Base-by-base conservation (phyloP, 345 rosid species). In the Eucalyptus guilfoylei region DNA sequence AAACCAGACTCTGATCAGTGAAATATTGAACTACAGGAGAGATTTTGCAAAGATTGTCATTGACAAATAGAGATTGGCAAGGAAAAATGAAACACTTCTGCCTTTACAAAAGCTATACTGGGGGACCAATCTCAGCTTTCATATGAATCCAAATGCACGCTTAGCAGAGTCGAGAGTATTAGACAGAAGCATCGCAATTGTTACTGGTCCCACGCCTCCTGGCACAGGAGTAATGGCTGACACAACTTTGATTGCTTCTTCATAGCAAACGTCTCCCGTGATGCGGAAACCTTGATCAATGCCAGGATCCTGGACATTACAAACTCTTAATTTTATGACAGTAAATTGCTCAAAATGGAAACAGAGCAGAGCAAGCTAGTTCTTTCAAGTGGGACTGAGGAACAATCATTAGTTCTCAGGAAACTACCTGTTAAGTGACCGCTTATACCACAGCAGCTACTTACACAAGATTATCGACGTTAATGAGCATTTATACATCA, bases 141-240 rank as follows among this genome's bases (percentile, higher is more conserved):
- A 54, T 64, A 42, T 48, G 88, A 89, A 86, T 30, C 40, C 32
- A 40, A 85, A 40, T 37, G 91, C 90, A 49, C 91, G 87, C 86
- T 91, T 91, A 8, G 93, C 91, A 32, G 93, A 91, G 72, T 89
- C 90, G 5, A 91, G 93, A 12, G 87, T 90, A 64, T 91, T 91
- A 34, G 91, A 91, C 23, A 91, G 91, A n/a, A 89, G 93, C 91
- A 91, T 90, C 8, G 90, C 58, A 52, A 90, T 91, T 11, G 90
- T 90, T 48, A 91, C 37, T 23, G 91, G 91, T 40, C 92, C 90
- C 7, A 69, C 87, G 14, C 93, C 92, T 45, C 90, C 93, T n/a
- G 93, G 92, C 52, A 90, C 93, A 1, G 91, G 91, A 52, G 93
- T 89, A 50, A 90, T 88, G 34, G 90, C 91, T 42, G 93, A 91